Conservation (phyloP, 225 moss, liverwort and hornwort genomes). For the Pleurozium schreberi region DNA sequence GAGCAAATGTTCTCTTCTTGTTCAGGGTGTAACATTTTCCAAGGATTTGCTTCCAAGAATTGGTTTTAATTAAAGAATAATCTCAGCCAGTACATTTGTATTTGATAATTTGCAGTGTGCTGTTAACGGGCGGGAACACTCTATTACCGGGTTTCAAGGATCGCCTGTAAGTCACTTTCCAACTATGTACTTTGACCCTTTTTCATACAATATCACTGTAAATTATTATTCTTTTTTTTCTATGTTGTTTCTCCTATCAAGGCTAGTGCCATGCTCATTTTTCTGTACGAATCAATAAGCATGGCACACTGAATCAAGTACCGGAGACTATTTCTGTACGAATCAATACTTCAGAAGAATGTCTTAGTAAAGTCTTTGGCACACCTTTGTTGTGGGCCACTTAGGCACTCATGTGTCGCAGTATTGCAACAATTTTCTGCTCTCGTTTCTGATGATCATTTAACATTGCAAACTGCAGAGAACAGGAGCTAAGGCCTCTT, state of each 20-base stretch:
- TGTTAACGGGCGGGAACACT: constrained; percentile 90
- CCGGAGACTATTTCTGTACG: background rate
- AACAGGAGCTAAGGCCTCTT: constrained; percentile 81
- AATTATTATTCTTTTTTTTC: background rate
- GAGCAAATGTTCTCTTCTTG: background rate
- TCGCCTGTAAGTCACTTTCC: constrained; percentile 58
- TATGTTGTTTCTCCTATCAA: background rate
- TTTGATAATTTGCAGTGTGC: constrained; percentile 44
- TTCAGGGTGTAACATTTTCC: background rate
- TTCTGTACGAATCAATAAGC: background rate
- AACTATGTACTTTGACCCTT: background rate
- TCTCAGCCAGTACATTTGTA: background rate
- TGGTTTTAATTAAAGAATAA: background rate
- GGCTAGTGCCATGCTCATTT: background rate
- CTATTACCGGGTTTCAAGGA: constrained; percentile 78
- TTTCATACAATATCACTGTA: background rate
- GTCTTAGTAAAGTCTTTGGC: background rate
- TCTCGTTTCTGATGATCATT: background rate
- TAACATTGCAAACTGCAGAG: constrained; percentile 33
- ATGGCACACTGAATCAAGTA: background rate
- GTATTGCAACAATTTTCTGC: background rate
- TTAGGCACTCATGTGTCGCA: background rate
- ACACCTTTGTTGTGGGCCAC: background rate
- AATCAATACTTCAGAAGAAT: background rate
- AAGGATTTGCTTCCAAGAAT: background rate